Base-by-base conservation (phyloP, 257 asterid genomes). In the Ilex aquifolium region DNA sequence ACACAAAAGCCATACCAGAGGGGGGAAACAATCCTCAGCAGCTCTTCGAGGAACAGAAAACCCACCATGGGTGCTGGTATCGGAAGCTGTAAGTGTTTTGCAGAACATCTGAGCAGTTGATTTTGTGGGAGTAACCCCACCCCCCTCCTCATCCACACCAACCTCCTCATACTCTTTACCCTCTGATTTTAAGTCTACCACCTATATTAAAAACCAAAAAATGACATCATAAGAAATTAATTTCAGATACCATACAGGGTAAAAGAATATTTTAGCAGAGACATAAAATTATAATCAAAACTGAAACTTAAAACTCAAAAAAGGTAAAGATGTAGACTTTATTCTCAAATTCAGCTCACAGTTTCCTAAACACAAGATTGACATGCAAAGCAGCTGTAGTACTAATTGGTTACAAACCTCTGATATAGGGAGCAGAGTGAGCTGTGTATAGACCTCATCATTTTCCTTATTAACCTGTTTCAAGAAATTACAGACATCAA, bases 11-110 rank as follows among this genome's bases (percentile, higher is more conserved):
- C 77, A 59, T 65, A 93, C 99, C 96, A 93, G 82, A 77, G 96
- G 99, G 2, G 97, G 97, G 67, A 93, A 93, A 78, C 99, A 93
- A 77, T 93, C 99, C 74, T 93, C 99, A 15, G 99, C 99, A 71
- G 99, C 99, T 67, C 99, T 82, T 29, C 97, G 94, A 52, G 99
- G 97, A 74, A 90, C 99, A 2, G 97, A 93, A 77, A 93, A 93
- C 64, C 99, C 99, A 70, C 99, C 99, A 62, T 93, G 96, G 11
- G 96, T 90, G 61, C 97, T 93, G 9, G 99, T 93, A 75, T 93
- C 97, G 1, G 99, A 93, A 56, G 96, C 99, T 17, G 99, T 93
- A 9, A 93, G 89, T 2, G 97, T 90, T 65, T 93, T 93, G 83
- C 99, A 93, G 81, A 93, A 93, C 99, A 93, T 93, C 70, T 93